Base-by-base conservation (phyloP, 371 early-diverging fungal species). In the Haplosporangium sp. region DNA sequence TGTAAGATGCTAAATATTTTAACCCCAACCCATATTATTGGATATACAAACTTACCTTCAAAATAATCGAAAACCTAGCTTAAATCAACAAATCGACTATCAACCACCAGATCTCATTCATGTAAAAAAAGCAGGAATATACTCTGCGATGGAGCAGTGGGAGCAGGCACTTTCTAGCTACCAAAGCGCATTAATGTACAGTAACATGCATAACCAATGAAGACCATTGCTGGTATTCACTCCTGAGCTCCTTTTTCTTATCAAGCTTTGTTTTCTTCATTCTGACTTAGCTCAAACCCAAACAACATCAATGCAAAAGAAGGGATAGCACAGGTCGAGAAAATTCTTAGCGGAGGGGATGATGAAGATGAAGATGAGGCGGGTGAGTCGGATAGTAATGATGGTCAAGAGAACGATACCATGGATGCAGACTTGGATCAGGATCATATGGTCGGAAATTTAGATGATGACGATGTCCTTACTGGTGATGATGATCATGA, bases 31-130 rank as follows among this genome's bases (percentile, higher is more conserved):
- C 37, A 20, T 19, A 9, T 11, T 20, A 10, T 19, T 55, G 1
- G 2, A 34, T 20, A 56, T 19, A 13, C n/a, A n/a, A 17, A 17
- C n/a, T 48, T 48, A 48, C 37, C 9, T 59, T 37, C 39, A 17
- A 9, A n/a, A 11, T 38, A 17, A 17, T 59, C 19, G 6, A 9
- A 35, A 57, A 48, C 38, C n/a, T 58, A 76, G 77, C 10, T 47
- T 77, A 72, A 69, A 68, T 27, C 67, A 65, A 37, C 72, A 72
- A 20, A 40, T 77, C 17, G 77, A 77, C 58, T 55, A 72, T 13
- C 71, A 72, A 13, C 69, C 72, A 1, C 65, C 64, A n/a, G 77
- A 77, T 27, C 34, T 15, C 0, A 45, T 71, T 1, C 65, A 72
- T 56, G 42, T 67, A 13, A 61, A 55, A 44, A 77, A 67, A 42